Evolutionary conservation across 306 rosid species (phyloP), one percentile per base, ranked within the genome.

Genomic region (Dryas octopetala): DNA sequence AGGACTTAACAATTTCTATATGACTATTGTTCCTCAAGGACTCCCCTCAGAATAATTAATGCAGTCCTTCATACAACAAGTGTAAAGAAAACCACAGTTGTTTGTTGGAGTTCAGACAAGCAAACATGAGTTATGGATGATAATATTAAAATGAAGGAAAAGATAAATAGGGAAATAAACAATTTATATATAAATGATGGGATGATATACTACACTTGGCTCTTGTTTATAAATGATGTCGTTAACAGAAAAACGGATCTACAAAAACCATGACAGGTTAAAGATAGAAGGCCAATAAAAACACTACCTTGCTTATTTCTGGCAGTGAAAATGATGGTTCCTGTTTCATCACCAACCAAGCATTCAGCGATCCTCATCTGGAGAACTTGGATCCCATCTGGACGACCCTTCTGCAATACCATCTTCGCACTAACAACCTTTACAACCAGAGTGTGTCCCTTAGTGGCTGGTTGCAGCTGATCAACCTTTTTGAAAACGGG

Each of bases 401-500:
- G 49, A 61, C 69, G 49, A 38, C 32, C 69, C 77, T 73, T 73
- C 69, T 74, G 77, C 77, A 74, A 16, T 19, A 74, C 69, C 70
- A 48, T 74, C 49, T 74, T 74, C 32, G 59, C 9, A 32, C 49
- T 62, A 4, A 74, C 70, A 38, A 74, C 77, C 28, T 74, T 74
- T 6, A 74, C 77, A 15, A 40, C 28, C 47, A 74, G 48, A 38
- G 77, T 74, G 40, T 62, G 77, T 4, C 70, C 77, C 48, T 60
- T 74, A 17, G 77, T 74, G 61, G 50, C 77, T 43, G 77, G 77
- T 45, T 62, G 67, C 32, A 72, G 76, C n/a, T 66, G 79, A 3
- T 76, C 64, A 46, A 81, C 76, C 43, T 65, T 66, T 46, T 70
- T 74, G 78, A 64, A 15, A 17, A 66, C 79, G 23, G 83, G 77